Percentiles rank a stretch among this genome's conserved stretches.
Conservation (phyloP, 352 stramenopile genomes). For the Phytophthora crassamura region DNA sequence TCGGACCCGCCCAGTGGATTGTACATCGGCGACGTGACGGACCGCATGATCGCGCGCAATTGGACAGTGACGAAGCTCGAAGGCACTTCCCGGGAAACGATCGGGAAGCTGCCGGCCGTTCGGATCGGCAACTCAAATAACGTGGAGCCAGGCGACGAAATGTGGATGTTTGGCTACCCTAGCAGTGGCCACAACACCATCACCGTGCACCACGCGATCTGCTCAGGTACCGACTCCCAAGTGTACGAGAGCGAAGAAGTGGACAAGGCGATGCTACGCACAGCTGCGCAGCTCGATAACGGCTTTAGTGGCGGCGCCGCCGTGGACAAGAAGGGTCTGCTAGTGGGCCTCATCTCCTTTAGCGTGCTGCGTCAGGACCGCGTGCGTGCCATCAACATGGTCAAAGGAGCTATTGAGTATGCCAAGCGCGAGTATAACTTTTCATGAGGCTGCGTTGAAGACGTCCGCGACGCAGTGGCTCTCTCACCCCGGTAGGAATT, state of each 20-base stretch:
- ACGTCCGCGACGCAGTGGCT: constrained; percentile 5
- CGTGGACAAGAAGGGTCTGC: constrained; percentile 85
- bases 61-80: constrained; percentile 86
- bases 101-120: constrained; percentile 79
- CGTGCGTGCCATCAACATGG: constrained; percentile 90
- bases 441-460: constrained; percentile 40
- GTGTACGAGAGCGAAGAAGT: constrained; percentile 87
- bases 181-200: constrained; percentile 91
- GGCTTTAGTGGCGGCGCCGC: constrained; percentile 86
- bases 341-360: constrained; percentile 90
- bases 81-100: constrained; percentile 71
- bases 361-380: constrained; percentile 86
- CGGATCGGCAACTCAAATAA: constrained; percentile 90
- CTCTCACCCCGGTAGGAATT: constrained; percentile 7
- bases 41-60: constrained; percentile 85
- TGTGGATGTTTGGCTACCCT: constrained; percentile 93
- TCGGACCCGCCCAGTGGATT: constrained; percentile 87
- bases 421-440: constrained; percentile 84
- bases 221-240: constrained; percentile 88
- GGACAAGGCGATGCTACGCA: constrained; percentile 88
- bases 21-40: constrained; percentile 89
- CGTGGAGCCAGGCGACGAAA: constrained; percentile 86
- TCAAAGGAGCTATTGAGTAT: constrained; percentile 86
- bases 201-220: constrained; percentile 91
- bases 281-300: constrained; percentile 85